Conservation (phyloP, 2,329 filamentous ascomycete species). For the Cercospora sp. region DNA sequence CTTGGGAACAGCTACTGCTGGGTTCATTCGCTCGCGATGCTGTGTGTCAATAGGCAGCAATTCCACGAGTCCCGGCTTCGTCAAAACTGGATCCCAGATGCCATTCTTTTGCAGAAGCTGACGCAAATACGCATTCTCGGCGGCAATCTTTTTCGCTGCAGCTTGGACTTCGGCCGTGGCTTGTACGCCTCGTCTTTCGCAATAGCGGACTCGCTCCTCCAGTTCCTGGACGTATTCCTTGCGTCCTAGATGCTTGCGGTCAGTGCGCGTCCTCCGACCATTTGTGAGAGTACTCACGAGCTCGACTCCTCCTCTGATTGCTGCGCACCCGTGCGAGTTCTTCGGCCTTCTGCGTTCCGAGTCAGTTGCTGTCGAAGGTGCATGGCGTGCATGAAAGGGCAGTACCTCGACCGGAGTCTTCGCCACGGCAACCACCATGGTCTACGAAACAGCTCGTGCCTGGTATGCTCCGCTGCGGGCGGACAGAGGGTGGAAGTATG, state of each 20-base stretch:
- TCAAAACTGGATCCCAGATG: neutral
- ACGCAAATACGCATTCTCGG: neutral
- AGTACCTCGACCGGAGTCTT: neutral
- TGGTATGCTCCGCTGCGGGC: neutral
- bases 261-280: neutral
- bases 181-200: conserved; percentile 5
- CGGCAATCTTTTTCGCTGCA: conserved; percentile 6
- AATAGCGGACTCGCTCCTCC: conserved; percentile 4
- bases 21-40: neutral
- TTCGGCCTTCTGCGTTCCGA: neutral
- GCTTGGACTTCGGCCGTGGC: conserved; percentile 5
- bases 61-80: neutral
- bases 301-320: conserved; percentile 2
- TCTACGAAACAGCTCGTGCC: neutral
- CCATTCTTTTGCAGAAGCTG: conserved; percentile 6
- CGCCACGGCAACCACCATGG: neutral
- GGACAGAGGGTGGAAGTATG: neutral
- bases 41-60: neutral
- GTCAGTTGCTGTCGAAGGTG: neutral
- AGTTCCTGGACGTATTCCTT: conserved; percentile 10
- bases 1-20: neutral
- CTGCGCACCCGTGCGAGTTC: conserved; percentile 6
- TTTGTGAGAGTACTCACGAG: neutral
- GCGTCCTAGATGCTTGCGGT: neutral
- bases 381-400: neutral